Conservation (phyloP, 2,329 filamentous ascomycete species). For the Aspergillus fructus region DNA sequence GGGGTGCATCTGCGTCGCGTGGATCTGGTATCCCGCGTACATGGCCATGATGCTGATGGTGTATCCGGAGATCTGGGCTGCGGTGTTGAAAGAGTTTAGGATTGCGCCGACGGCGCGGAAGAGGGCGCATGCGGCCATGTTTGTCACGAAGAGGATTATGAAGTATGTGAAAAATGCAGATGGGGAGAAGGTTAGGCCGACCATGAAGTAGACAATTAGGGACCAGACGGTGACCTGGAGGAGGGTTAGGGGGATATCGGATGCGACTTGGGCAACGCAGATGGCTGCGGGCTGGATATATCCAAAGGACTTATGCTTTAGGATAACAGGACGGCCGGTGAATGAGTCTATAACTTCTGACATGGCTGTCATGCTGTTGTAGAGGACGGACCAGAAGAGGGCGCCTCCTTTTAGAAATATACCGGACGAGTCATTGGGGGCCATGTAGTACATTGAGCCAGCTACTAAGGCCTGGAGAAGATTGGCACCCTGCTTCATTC, state of each 20-base stretch:
- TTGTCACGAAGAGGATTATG: slow-evolving; percentile 22
- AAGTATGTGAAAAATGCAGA: too few species aligned
- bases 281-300: slow-evolving; percentile 52
- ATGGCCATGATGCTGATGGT: slow-evolving; percentile 30
- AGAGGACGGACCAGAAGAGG: slow-evolving; percentile 62
- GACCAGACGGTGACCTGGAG: background rate
- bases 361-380: slow-evolving; percentile 60
- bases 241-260: slow-evolving; percentile 38
- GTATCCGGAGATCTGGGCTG: slow-evolving; percentile 50
- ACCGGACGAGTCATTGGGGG: slow-evolving; percentile 45
- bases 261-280: slow-evolving; percentile 37
- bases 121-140: slow-evolving; percentile 39
- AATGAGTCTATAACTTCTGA: slow-evolving; percentile 65
- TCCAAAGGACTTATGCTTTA: slow-evolving; percentile 59
- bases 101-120: slow-evolving; percentile 56
- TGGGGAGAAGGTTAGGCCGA: background rate
- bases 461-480: too few species aligned
- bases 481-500: too few species aligned
- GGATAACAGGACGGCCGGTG: slow-evolving; percentile 55
- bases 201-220: background rate
- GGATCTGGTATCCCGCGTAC: slow-evolving; percentile 42
- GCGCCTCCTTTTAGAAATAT: slow-evolving; percentile 64
- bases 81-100: slow-evolving; percentile 55
- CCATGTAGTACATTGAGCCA: too few species aligned
- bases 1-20: slow-evolving; percentile 46